Base-by-base conservation (phyloP, 2,329 filamentous ascomycete genomes). In the Neurospora crassa region DNA sequence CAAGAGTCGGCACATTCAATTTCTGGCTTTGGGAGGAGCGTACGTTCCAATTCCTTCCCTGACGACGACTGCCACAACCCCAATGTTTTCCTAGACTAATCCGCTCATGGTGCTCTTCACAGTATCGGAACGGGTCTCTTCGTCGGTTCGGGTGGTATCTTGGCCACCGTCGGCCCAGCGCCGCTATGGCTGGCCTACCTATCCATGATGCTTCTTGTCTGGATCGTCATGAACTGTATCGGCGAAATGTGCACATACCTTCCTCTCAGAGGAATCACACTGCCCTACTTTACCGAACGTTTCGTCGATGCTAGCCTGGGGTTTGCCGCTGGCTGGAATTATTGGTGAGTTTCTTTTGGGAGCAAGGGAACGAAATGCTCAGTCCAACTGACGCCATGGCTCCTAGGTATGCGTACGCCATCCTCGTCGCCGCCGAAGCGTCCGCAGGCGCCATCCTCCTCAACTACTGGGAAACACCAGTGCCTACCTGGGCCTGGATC, bases 181-280 rank as follows among this genome's bases (percentile, higher is more conserved):
- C 89, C 91, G 0, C 81, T 93, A 18, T 86, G 93, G 78, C 89
- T 94, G 79, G 89, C 87, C 34, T 94, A 92, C 78, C 75, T 87
- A 7, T 82, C 81, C 74, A 86, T 87, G 85, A 86, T 86, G 82
- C 37, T 80, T 2, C 76, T 87, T 11, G 85, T 88, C 37, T 88
- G 84, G 82, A 79, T 82, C 70, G 80, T 87, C 70, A 87, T 87
- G 85, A 87, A 87, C 78, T 76, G 80, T 72, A 80, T 88, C 10
- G 86, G 82, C 10, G 86, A 88, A 77, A 87, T 88, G 83, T 82
- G 83, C 1, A 84, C 84, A 1, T 87, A 84, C 69, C 82, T 88
- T 0, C 86, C 86, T 1, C 82, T 88, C 78, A 84, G 83, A 69
- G 87, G 87, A 7, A 86, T 87, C 73, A 87, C 86, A 0, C 82